Evolutionary conservation across 176 grass and related monocot genomes (phyloP), one percentile per base, ranked within the genome.

Genomic region (Eleusine coracana): DNA sequence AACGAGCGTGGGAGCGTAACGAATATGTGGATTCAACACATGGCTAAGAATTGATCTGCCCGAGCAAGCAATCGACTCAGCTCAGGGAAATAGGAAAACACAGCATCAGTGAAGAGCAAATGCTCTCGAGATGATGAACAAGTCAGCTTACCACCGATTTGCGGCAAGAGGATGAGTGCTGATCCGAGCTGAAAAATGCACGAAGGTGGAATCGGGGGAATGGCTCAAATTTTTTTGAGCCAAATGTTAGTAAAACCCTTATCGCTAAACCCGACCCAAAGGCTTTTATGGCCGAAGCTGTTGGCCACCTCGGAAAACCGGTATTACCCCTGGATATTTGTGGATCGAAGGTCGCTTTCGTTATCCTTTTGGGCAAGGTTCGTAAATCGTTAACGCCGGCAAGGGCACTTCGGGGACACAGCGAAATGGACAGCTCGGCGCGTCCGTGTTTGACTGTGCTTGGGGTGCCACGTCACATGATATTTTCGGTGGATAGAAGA

Each of bases 211-310:
- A 54, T 66, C 38, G 46, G 41, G 49, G 40, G 31, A 51, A 38
- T 5, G 40, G 74, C 16, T 21, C 38, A 11, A 70, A 80, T 10
- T 14, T 41, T 83, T 80, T 63, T 71, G 62, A 61, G 52, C 87
- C 82, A 84, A 36, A 68, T 84, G 80, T 62, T 84, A 5, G 68
- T 86, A 29, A 69, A 84, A 83, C 74, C 80, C 80, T 78, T 88
- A 84, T 84, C 86, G 75, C 68, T 83, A 84, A 79, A 73, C 81
- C 75, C 68, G 34, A 78, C 34, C 66, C 41, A 4, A 40, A 17
- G 7, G 68, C 59, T 73, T 88, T 84, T 88, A 78, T 83, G 38
- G 74, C 20, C 14, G 4, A 68, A 68, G 49, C 49, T 21, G 60
- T 21, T 7, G 59, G 80, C 16, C 37, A 39, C 29, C 3, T 0